Evolutionary conservation across 768 basidiomycete genomes (phyloP), one percentile per base, ranked within the genome.

Genomic region (Pleurotus citrinopileatus): DNA sequence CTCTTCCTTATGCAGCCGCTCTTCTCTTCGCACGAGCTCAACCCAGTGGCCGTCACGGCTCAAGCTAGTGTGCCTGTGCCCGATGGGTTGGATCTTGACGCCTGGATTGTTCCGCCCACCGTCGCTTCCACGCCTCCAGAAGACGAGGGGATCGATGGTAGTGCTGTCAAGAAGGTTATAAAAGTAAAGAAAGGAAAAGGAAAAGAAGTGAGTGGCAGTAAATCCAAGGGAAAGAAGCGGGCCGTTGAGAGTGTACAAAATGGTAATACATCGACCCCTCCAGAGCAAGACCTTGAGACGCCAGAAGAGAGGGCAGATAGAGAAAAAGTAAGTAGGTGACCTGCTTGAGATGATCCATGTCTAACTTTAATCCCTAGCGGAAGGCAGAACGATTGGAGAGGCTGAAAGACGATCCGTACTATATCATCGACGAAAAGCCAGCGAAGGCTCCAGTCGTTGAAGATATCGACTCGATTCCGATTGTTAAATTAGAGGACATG

Each of bases 381-480:
- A 86, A 84, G 60, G 85, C 82, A 23, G 91, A 89, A 60, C 79
- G 91, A 26, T 70, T 85, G 44, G 93, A 87, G 46, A 82, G 86
- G 55, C 74, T 86, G 58, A 82, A 82, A 36, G 90, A 93, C 57
- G 94, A 98, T 64, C 94, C 95, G 3, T 97, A 94, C 70, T 95
- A 97, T 68, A 85, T 97, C 58, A 76, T 85, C 34, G 88, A 91
- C 59, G 81, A 83, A 37, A 70, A 66, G 52, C 73, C 80, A 1
- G 64, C 34, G 12, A 73, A 68, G 52, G 57, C 65, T 23, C 48
- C 55, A 22, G 57, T 69, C 6, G 20, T 26, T 27, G 79, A 82
- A 10, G 92, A 97, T 63, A 59, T 97, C n/a, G 94, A 97, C 61
- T 82, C 86, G 7, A 98, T 98, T 68, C 95, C 96, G 0, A 83